Evolutionary conservation across 805 yeast species (phyloP), one percentile per base, ranked within the genome.

Genomic region (Candida gorgasii): DNA sequence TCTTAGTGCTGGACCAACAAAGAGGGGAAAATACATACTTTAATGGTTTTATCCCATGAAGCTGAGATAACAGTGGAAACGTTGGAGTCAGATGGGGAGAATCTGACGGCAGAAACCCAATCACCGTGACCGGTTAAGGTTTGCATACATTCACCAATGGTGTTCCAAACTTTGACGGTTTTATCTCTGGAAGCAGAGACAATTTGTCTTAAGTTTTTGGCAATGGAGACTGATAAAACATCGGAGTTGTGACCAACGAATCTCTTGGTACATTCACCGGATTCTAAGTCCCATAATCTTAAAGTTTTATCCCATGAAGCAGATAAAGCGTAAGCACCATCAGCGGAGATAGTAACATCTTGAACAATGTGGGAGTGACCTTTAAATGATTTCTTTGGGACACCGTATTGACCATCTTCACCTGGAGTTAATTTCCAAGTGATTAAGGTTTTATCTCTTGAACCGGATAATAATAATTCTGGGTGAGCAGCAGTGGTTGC

Each of bases 231-330:
- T 52, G 98, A 90, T 77, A 90, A 78, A 59, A 93, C 99, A 73
- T 93, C 99, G 67, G 89, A 87, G 59, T 80, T 82, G 95, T 93
- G 99, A 67, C 99, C 99, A 60, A 85, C 96, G 70, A 92, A 93
- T 79, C 97, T 90, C 72, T 82, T 82, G 73, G 89, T 79, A 67
- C 89, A 83, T 75, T 82, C 88, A 80, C 98, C 99, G 62, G 90
- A 80, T 71, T 83, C 84, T 64, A 93, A 80, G 73, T 89, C 89
- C 99, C 99, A 93, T 69, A 93, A 84, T 82, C 98, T 92, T 72
- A 95, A 80, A 68, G 99, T 90, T 81, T 86, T 89, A 76, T 93
- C 99, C 99, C 99, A 93, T 63, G 99, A 93, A 66, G 95, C 97
- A 54, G 99, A 93, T 72, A 93, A 79, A 67, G 97, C 98, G 80